Evolutionary conservation across 768 basidiomycete genomes (phyloP).

Genomic region (Termitomyces sp.): DNA sequence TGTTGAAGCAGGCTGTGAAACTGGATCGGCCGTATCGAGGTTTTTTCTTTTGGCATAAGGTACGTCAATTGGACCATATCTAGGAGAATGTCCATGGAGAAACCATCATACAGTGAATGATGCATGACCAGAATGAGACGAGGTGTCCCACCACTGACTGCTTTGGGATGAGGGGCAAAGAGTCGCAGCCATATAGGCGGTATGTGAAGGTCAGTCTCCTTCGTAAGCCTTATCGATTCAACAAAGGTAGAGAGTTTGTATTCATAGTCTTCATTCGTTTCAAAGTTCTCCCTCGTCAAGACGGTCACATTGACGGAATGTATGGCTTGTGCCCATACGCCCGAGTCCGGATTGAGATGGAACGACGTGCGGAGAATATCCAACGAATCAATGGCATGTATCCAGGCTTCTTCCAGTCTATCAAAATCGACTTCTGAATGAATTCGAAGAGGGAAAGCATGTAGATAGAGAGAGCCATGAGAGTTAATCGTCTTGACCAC

Average conservation of each 20-base stretch:
- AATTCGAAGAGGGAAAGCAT: constrained; percentile 26
- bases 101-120: constrained; percentile 46
- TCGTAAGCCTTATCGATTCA: constrained; percentile 14
- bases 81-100: constrained; percentile 34
- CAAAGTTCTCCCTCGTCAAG: constrained; percentile 18
- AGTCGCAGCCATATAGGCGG: constrained; percentile 29
- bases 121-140: constrained; percentile 39
- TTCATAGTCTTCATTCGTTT: constrained; percentile 16
- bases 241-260: constrained; percentile 14
- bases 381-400: constrained; percentile 22
- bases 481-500: constrained; percentile 25
- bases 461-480: constrained; percentile 25
- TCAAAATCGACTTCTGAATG: constrained; percentile 17
- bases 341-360: constrained; percentile 34
- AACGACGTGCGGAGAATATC: constrained; percentile 46
- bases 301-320: constrained; percentile 18
- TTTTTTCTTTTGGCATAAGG: constrained; percentile 7
- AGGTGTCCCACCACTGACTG: neutral
- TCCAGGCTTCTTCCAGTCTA: constrained; percentile 34
- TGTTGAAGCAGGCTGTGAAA: constrained; percentile 35
- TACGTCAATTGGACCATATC: constrained; percentile 29
- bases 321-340: constrained; percentile 29
- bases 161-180: constrained; percentile 13
- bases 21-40: constrained; percentile 22
- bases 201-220: constrained; percentile 20